These are phyloP conservation scores for Manihot esculenta DNA, from an alignment of 441 rosid species.

Conservation along the genomic window DNA sequence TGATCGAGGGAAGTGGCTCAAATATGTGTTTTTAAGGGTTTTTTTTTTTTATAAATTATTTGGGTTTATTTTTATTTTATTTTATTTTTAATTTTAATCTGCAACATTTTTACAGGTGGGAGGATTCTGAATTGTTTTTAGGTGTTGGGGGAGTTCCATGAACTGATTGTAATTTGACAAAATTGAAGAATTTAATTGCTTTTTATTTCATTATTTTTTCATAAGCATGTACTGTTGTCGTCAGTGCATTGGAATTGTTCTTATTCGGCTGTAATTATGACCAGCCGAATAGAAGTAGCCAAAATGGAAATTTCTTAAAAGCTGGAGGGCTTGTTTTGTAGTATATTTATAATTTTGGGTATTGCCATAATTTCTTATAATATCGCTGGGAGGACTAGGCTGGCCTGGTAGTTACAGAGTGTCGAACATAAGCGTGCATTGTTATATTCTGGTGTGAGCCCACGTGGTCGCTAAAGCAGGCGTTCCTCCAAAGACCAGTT, in stretches of 20 bases:
- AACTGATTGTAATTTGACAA: conserved; percentile 40
- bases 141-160: conserved; percentile 28
- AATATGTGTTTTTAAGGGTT: conserved; percentile 8
- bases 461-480: not conserved
- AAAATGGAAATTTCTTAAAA: not conserved
- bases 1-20: conserved; percentile 24
- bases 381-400: too few relatives aligned
- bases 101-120: conserved; percentile 36
- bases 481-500: not conserved
- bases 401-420: too few relatives aligned
- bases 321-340: not conserved
- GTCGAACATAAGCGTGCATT: not conserved
- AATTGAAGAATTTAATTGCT: conserved; percentile 32
- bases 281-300: not conserved
- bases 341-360: not conserved
- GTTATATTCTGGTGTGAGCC: not conserved
- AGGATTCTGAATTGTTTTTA: conserved; percentile 32
- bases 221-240: too few relatives aligned
- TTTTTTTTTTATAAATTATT: not conserved
- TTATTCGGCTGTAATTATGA: not conserved
- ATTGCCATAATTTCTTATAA: not conserved
- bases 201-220: conserved; percentile 22
- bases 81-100: conserved; percentile 3
- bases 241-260: too few relatives aligned
- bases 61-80: not conserved